Base-by-base conservation (phyloP, 352 stramenopile genomes). In the Pythium phragmiticola region DNA sequence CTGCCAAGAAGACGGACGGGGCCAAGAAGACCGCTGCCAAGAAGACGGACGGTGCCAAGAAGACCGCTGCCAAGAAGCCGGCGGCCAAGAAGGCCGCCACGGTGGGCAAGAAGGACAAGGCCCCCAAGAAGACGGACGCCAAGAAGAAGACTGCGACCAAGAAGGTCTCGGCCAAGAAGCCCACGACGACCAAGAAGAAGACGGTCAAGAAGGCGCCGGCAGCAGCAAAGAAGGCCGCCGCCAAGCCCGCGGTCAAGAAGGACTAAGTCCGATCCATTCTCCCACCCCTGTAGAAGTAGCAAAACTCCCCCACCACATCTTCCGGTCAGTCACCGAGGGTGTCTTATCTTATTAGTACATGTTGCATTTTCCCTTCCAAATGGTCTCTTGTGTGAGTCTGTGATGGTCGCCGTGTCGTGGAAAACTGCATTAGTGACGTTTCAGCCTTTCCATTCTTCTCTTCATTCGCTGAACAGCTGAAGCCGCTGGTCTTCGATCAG, bases 401-500 rank as follows among this genome's bases (percentile, higher is more conserved):
- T 5, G 26, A 30, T 14, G 5, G 43, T 49, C 43, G 43, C n/a
- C 17, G n/a, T 49, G 43, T 49, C 23, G 43, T 49, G n/a, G 26
- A 30, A 5, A 11, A 28, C n/a, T 14, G 43, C 43, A 49, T 39
- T 39, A 1, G 34, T 39, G 34, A 13, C 7, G 11, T 2, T 39
- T 39, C 26, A 30, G 3, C 7, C 11, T 63, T 68, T 57, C 21
- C 9, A 39, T 33, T 68, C 57, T 56, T 16, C 37, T 17, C 9
- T 3, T 26, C 73, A 79, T 19, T 79, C 75, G 23, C 72, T 75
- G 55, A 88, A 92, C 54, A 92, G 69, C 57, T 92, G 84, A 43
- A 76, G 41, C 4, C 84, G 76, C 63, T 94, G 84, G 33, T 92
- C 81, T 36, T 90, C 78, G 21, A 93, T 88, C 19, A 93, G 74